Evolutionary conservation across 176 grass and related monocot species (phyloP).

Genomic region (Musa acuminata): DNA sequence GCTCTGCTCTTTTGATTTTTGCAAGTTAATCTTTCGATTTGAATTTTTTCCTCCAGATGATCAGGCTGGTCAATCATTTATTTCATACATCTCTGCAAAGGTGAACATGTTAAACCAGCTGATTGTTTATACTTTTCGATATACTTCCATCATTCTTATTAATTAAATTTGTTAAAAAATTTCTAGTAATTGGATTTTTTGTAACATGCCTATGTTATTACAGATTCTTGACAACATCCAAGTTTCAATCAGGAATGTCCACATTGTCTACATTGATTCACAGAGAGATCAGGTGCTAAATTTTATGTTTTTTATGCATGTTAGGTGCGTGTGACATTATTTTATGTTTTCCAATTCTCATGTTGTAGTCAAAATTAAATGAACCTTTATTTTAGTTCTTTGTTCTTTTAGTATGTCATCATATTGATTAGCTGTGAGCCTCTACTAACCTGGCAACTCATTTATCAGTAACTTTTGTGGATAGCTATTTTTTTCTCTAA

Average conservation of each 20-base stretch:
- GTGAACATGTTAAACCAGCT: conserved; percentile 32
- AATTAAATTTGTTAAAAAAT: conserved; percentile 16
- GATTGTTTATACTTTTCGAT: conserved; percentile 17
- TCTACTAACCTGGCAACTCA: background rate
- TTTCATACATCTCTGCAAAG: conserved; percentile 96
- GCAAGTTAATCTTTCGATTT: conserved; percentile 1
- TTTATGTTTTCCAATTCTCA: background rate
- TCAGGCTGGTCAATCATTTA: conserved; percentile 87
- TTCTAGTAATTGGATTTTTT: conserved; percentile 21
- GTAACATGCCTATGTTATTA: background rate
- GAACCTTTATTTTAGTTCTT: background rate
- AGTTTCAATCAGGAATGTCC: conserved; percentile 82
- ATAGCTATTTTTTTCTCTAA: no score
- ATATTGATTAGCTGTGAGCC: background rate
- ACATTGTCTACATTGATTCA: conserved; percentile 66
- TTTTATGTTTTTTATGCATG: background rate
- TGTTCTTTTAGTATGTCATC: background rate
- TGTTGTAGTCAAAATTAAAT: background rate
- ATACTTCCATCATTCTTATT: conserved; percentile 15
- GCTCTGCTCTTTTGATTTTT: background rate
- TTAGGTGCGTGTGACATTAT: background rate
- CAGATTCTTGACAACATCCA: conserved; percentile 97
- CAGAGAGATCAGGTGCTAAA: conserved; percentile 50
- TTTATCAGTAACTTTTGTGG: no score
- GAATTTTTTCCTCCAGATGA: conserved; percentile 62